Base-by-base conservation (phyloP, 2,329 filamentous ascomycete species). In the Venturia aucupariae region DNA sequence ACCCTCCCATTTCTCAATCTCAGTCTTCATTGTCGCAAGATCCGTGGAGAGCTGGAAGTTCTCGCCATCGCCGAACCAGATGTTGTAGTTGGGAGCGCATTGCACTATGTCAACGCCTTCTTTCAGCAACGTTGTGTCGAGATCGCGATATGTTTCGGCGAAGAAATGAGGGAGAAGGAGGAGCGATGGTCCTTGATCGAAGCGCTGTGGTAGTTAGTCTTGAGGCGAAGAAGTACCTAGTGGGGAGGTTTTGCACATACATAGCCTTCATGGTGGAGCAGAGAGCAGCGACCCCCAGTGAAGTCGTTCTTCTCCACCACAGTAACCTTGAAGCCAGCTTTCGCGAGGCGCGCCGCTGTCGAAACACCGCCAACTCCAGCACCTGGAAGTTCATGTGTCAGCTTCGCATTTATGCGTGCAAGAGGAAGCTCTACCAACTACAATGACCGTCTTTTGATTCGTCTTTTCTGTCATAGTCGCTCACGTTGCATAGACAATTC, bases 231-330 rank as follows among this genome's bases (percentile, higher is more conserved):
- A 35, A 30, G 59, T 10, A n/a, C n/a, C n/a, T n/a, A n/a, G 4
- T 42, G n/a, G 15, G 54, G 61, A 19, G 39, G 4, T 59, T n/a
- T n/a, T 75, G 60, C 70, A 80, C 84, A 73, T 86, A 85, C 84
- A 73, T 86, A 85, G 64, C 83, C 85, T 60, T 83, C 76, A 65
- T 83, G 77, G 62, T 83, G 77, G 44, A 90, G 80, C 32, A 90
- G 75, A 55, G 84, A 88, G 75, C 88, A 91, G 64, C 89, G 80
- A 4, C 89, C 89, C 57, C 89, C 89, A 0, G 85, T 86, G 72
- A 89, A 89, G 65, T 77, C 77, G 71, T 91, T 90, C 78, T 90
- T 90, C 74, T 92, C 89, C n/a, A 91, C 76, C 1, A 91, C 86
- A 0, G 87, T 90, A n/a, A 91, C 88, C 41, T 80, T 73, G 72